Percentiles rank a stretch among this genome's conserved stretches.
phyloP scores from a whole-genome alignment of 2,329 filamentous ascomycete species.

The Magnaporthales sp. region DNA sequence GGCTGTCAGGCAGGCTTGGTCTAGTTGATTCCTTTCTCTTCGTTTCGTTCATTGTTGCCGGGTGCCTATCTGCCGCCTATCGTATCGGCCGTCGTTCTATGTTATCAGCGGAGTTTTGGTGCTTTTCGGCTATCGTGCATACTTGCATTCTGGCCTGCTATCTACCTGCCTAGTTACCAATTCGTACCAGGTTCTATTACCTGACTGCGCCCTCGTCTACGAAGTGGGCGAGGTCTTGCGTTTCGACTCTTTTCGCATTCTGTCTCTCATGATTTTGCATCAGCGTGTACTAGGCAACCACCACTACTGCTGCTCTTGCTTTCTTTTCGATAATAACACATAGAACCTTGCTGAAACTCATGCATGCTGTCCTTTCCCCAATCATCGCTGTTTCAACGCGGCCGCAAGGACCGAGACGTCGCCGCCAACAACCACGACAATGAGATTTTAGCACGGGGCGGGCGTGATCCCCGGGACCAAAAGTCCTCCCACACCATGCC shows the following conservation, averaged over 20 bases:
- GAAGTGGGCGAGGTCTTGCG: neutral
- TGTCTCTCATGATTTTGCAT: neutral
- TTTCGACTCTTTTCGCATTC: neutral
- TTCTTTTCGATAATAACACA: neutral
- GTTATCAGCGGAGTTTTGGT: neutral
- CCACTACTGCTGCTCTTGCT: neutral
- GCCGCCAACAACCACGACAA: neutral
- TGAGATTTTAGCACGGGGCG: slow-evolving; percentile 1
- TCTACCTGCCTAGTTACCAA: neutral
- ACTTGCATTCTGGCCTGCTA: neutral
- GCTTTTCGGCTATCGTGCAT: neutral
- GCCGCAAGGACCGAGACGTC: neutral
- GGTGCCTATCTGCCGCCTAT: neutral
- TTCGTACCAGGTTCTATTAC: neutral
- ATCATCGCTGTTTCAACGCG: neutral
- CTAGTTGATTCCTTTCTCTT: neutral
- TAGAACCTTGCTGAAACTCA: neutral
- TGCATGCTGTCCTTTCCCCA: neutral
- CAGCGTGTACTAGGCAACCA: neutral
- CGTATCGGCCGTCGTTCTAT: neutral
- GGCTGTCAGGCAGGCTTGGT: neutral
- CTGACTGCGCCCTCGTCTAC: neutral
- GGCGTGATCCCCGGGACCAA: neutral
- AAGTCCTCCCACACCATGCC: slow-evolving; percentile 1
- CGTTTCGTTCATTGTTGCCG: neutral